Evolutionary conservation across 257 asterid genomes (phyloP).

Genomic region (Scutellaria galericulata): DNA sequence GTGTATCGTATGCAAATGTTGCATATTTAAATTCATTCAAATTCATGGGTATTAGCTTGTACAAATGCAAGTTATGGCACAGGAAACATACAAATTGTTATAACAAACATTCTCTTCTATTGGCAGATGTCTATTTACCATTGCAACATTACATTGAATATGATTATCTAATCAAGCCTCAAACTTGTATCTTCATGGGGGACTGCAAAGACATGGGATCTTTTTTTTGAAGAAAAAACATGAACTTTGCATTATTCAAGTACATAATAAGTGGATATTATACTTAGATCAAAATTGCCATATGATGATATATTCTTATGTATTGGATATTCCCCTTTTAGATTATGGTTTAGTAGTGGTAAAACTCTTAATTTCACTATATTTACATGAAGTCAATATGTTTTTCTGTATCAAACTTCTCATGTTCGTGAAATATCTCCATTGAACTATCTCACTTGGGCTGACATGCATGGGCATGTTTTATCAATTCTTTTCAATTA

Average conservation of each 20-base stretch:
- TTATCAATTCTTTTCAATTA: background rate
- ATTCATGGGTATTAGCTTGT: background rate
- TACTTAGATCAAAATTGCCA: background rate
- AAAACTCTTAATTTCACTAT: background rate
- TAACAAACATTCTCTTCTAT: background rate
- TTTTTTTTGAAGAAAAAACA: background rate
- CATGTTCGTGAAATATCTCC: slow-evolving; percentile 2
- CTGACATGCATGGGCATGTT: background rate
- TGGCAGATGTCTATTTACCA: background rate
- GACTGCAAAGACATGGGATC: background rate
- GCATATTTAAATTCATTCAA: background rate
- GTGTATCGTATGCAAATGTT: background rate
- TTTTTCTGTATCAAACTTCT: slow-evolving; percentile 1
- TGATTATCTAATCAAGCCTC: background rate
- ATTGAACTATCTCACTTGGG: slow-evolving; percentile 2
- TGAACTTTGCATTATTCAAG: background rate
- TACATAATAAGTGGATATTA: background rate
- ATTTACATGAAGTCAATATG: background rate
- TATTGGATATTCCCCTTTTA: background rate
- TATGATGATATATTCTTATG: background rate
- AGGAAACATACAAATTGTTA: background rate
- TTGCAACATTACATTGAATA: background rate
- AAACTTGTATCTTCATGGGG: background rate
- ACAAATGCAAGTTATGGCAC: slow-evolving; percentile 1
- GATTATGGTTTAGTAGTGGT: background rate